phyloP scores from a whole-genome alignment of 78 protist genomes.

The Dictyostelium firmibasis region DNA sequence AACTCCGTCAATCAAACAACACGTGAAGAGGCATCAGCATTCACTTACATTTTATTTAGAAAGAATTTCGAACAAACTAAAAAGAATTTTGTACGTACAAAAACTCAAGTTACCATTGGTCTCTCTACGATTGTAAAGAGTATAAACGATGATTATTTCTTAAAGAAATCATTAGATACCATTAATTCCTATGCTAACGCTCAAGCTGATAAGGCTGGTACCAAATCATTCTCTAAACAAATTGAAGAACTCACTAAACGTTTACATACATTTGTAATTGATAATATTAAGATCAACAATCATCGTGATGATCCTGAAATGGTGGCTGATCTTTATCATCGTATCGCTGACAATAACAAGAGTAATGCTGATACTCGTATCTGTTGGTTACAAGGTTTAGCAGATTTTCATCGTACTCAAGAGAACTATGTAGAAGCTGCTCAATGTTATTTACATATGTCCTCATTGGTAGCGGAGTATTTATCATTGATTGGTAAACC shows the following conservation, averaged over 20 bases:
- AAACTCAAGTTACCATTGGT: slow-evolving; percentile 70
- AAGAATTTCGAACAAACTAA: slow-evolving; percentile 66
- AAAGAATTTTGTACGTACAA: slow-evolving; percentile 70
- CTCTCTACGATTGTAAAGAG: slow-evolving; percentile 20
- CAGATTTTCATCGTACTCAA: slow-evolving; percentile 57
- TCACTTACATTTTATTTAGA: slow-evolving; percentile 58
- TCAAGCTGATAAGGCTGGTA: slow-evolving; percentile 57
- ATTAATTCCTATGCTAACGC: slow-evolving; percentile 34
- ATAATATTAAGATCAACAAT: slow-evolving; percentile 68
- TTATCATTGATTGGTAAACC: slow-evolving; percentile 31
- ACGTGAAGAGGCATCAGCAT: slow-evolving; percentile 68
- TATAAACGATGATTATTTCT: slow-evolving; percentile 53
- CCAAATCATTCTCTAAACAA: slow-evolving; percentile 67
- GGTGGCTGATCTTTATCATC: slow-evolving; percentile 71
- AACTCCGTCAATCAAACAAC: slow-evolving; percentile 44
- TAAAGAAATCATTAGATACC: slow-evolving; percentile 41
- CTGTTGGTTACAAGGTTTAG: slow-evolving; percentile 67
- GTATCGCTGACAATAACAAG: slow-evolving; percentile 63
- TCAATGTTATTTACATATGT: slow-evolving; percentile 69
- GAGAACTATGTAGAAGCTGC: slow-evolving; percentile 73
- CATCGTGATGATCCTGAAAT: slow-evolving; percentile 80
- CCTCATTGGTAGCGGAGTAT: slow-evolving; percentile 68
- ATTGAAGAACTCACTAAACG: slow-evolving; percentile 78
- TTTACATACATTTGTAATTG: slow-evolving; percentile 75
- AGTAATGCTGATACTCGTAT: slow-evolving; percentile 62